These are phyloP conservation scores for Melampsora americana DNA, from an alignment of 1,284 basidiomycete species.

Conservation along the genomic window DNA sequence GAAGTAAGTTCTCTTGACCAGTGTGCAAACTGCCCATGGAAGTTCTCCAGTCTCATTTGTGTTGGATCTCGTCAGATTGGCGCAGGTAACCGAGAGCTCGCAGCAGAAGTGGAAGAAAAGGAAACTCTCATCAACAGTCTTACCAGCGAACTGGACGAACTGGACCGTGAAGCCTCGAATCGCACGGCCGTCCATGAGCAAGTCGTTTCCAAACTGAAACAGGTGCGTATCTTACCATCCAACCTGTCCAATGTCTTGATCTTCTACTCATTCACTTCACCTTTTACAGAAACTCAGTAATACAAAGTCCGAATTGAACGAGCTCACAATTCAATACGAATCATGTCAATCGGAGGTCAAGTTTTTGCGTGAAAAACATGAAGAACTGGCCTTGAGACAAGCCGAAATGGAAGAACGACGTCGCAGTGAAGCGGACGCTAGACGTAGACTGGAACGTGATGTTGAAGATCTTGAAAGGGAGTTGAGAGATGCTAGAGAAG, in stretches of 20 bases:
- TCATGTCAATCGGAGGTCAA: slow-evolving; percentile 48
- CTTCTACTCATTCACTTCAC: slow-evolving; percentile 19
- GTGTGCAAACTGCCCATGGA: not conserved
- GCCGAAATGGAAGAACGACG: slow-evolving; percentile 30
- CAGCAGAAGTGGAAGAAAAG: slow-evolving; percentile 61
- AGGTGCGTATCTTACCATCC: slow-evolving; percentile 58
- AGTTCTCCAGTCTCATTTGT: not conserved
- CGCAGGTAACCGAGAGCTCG: slow-evolving; percentile 59
- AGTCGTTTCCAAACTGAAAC: slow-evolving; percentile 70
- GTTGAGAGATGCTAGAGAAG: slow-evolving; percentile 49
- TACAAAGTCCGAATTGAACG: slow-evolving; percentile 48
- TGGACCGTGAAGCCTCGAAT: slow-evolving; percentile 64
- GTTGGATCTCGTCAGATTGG: slow-evolving; percentile 58
- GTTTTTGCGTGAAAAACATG: slow-evolving; percentile 61
- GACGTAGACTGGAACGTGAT: slow-evolving; percentile 53
- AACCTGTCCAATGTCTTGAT: slow-evolving; percentile 29
- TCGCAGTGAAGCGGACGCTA: slow-evolving; percentile 45
- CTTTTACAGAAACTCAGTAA: slow-evolving; percentile 47
- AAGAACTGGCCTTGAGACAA: slow-evolving; percentile 65
- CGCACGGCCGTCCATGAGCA: slow-evolving; percentile 71
- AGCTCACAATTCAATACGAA: slow-evolving; percentile 50
- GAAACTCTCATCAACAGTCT: slow-evolving; percentile 53
- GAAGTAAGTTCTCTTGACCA: slow-evolving; percentile 59
- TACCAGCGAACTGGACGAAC: slow-evolving; percentile 56
- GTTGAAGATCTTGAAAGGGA: slow-evolving; percentile 56